phyloP scores from a whole-genome alignment of 495 filamentous ascomycete genomes.

The Pyrenula aspistea region DNA sequence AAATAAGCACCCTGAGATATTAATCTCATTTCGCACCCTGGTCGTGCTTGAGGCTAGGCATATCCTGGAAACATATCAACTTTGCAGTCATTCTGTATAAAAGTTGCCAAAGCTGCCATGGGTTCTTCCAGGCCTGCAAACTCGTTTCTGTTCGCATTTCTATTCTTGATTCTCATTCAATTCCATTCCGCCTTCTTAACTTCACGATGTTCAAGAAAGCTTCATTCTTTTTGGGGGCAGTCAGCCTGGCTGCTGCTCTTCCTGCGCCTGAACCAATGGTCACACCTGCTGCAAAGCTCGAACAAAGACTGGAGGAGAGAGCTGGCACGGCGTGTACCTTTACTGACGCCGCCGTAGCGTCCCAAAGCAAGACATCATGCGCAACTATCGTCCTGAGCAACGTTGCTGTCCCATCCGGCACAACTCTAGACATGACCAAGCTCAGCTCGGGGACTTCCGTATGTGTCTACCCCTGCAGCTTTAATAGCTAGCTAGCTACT shows the following conservation, averaged over 20 bases:
- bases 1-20: no score
- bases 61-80: no score
- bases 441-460: slow-evolving; percentile 31
- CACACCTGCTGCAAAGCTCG: neutral
- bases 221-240: neutral
- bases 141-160: no score
- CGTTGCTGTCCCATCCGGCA: slow-evolving; percentile 38
- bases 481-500: neutral
- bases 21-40: no score
- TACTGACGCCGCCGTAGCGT: slow-evolving; percentile 28
- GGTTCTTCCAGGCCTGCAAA: no score
- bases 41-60: no score
- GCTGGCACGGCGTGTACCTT: slow-evolving; percentile 32
- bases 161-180: no score
- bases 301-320: neutral
- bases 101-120: no score
- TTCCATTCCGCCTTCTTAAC: no score
- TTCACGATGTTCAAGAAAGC: neutral
- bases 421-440: slow-evolving; percentile 37
- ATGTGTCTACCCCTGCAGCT: slow-evolving; percentile 1
- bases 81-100: no score
- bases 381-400: slow-evolving; percentile 34
- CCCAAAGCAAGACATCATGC: slow-evolving; percentile 33
- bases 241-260: slow-evolving; percentile 1
- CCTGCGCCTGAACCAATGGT: neutral